These are phyloP conservation scores for Gamsiella multidivaricata DNA, from an alignment of 192 early-diverging fungal genomes.

Conservation along the genomic window DNA sequence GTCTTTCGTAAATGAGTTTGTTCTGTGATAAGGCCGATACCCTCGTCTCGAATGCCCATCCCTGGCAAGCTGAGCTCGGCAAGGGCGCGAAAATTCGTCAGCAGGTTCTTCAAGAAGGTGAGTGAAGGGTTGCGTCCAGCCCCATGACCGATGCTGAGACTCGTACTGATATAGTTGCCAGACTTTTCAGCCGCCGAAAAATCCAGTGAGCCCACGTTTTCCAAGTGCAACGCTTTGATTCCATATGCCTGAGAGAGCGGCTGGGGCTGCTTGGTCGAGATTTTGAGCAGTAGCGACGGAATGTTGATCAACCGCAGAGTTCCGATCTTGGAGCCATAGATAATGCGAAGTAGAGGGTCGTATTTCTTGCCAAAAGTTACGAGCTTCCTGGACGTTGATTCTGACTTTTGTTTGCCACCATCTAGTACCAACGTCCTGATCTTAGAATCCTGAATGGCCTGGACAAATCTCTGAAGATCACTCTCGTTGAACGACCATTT, in stretches of 20 bases:
- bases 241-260: neutral
- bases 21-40: constrained; percentile 12
- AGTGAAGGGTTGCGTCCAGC: neutral
- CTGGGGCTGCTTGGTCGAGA: constrained; percentile 5
- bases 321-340: constrained; percentile 25
- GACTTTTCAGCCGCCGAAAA: neutral
- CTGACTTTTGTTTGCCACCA: constrained; percentile 15
- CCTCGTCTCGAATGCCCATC: constrained; percentile 37
- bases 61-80: constrained; percentile 11
- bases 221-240: constrained; percentile 8
- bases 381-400: neutral
- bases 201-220: constrained; percentile 26
- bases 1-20: constrained; percentile 14
- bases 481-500: constrained; percentile 24
- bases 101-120: constrained; percentile 8
- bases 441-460: constrained; percentile 18
- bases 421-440: constrained; percentile 14
- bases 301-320: constrained; percentile 25
- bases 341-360: constrained; percentile 20
- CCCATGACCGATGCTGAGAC: constrained; percentile 1
- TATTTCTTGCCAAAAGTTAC: constrained; percentile 39
- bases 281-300: constrained; percentile 21
- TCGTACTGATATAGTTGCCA: neutral
- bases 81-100: constrained; percentile 12
- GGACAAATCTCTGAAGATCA: constrained; percentile 20